Conservation (phyloP, 805 yeast genomes). For the Lipomyces mesembrius region DNA sequence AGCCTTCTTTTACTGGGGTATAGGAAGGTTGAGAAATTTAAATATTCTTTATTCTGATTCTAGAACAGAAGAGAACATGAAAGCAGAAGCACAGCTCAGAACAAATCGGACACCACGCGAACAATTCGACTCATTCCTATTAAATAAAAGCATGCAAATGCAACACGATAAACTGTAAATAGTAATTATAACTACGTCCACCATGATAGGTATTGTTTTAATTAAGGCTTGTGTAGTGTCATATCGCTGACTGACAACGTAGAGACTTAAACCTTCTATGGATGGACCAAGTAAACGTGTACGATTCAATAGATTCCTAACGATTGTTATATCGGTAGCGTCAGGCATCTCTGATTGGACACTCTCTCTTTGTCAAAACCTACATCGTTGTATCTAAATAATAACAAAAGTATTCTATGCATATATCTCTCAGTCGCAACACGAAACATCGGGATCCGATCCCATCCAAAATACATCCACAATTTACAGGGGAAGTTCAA, state of each 20-base stretch:
- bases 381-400: not conserved
- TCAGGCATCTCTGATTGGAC: not conserved
- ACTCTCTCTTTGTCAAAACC: not conserved
- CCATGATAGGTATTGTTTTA: not conserved
- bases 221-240: not conserved
- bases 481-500: conserved; percentile 54
- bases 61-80: too few species aligned
- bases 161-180: not conserved
- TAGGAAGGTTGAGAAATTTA: too few species aligned
- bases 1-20: too few species aligned
- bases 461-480: not conserved
- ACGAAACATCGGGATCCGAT: not conserved
- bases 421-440: not conserved
- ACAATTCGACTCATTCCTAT: too few species aligned
- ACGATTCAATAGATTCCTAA: too few species aligned
- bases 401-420: not conserved
- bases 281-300: too few species aligned
- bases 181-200: not conserved
- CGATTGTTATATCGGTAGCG: not conserved
- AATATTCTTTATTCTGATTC: too few species aligned
- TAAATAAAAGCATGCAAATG: too few species aligned
- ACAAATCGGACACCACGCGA: too few species aligned
- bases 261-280: too few species aligned
- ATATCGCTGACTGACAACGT: not conserved
- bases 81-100: too few species aligned